Conservation (phyloP, 805 yeast genomes). For the Metschnikowia gruessii region DNA sequence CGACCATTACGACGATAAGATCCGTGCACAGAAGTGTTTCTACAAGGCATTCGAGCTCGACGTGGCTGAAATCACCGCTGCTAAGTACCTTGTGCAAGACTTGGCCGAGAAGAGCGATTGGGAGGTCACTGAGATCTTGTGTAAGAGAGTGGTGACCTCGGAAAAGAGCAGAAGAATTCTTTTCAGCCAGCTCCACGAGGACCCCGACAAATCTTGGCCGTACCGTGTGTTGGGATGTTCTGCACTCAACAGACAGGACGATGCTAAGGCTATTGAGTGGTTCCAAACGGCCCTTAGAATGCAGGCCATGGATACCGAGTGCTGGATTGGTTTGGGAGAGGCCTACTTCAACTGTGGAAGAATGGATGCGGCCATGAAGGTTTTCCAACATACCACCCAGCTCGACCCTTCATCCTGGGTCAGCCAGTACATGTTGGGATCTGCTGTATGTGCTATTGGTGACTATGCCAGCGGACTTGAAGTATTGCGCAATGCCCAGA, state of each 20-base stretch:
- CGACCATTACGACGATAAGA: constrained; percentile 52
- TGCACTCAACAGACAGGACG: constrained; percentile 66
- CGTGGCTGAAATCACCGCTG: constrained; percentile 70
- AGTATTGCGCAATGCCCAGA: constrained; percentile 43
- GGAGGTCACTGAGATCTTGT: constrained; percentile 77
- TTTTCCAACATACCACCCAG: constrained; percentile 62
- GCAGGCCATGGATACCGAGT: constrained; percentile 61
- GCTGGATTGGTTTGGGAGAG: constrained; percentile 98
- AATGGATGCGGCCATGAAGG: constrained; percentile 80
- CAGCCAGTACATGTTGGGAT: constrained; percentile 65
- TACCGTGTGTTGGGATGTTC: constrained; percentile 82
- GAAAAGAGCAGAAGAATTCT: constrained; percentile 56
- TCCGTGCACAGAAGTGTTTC: constrained; percentile 80
- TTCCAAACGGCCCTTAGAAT: constrained; percentile 83
- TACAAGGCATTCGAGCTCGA: constrained; percentile 88
- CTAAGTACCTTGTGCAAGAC: constrained; percentile 65
- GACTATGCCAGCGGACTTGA: constrained; percentile 61
- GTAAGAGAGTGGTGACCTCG: constrained; percentile 60
- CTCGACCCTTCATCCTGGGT: constrained; percentile 56
- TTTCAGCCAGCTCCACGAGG: constrained; percentile 26
- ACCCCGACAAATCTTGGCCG: constrained; percentile 69
- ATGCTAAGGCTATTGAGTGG: constrained; percentile 78
- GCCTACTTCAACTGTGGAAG: constrained; percentile 85
- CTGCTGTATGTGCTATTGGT: constrained; percentile 59
- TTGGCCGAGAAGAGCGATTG: constrained; percentile 71